Evolutionary conservation across 2,329 filamentous ascomycete species (phyloP).

Genomic region (Metarhizium album): DNA sequence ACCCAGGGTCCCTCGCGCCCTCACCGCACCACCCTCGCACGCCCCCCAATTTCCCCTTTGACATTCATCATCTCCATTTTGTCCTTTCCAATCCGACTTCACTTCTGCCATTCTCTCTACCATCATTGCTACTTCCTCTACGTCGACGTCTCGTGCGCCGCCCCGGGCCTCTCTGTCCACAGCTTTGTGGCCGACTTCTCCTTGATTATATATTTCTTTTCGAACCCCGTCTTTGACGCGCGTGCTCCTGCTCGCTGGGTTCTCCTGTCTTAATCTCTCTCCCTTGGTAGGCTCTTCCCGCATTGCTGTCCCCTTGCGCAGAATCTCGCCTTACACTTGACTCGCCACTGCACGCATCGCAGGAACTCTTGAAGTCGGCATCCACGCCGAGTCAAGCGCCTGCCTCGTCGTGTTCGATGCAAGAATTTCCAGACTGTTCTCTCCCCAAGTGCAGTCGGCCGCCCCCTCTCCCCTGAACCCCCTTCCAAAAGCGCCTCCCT

Average conservation of each 20-base stretch:
- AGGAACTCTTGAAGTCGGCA: background rate
- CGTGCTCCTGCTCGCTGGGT: slow-evolving; percentile 15
- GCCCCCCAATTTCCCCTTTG: slow-evolving; percentile 17
- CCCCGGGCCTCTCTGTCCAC: slow-evolving; percentile 8
- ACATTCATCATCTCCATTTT: slow-evolving; percentile 9
- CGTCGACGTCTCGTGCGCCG: slow-evolving; percentile 8
- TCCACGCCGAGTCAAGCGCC: background rate
- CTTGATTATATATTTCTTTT: slow-evolving; percentile 17
- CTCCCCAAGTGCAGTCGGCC: background rate
- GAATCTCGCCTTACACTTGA: background rate
- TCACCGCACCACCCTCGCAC: slow-evolving; percentile 3
- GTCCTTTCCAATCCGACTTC: slow-evolving; percentile 8
- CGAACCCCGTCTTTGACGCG: slow-evolving; percentile 19
- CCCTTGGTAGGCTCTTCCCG: slow-evolving; percentile 9
- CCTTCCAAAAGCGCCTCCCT: slow-evolving; percentile 14
- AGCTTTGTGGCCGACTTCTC: slow-evolving; percentile 14
- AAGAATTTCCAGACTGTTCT: background rate
- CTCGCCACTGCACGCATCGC: background rate
- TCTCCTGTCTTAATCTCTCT: slow-evolving; percentile 13
- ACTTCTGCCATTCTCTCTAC: slow-evolving; percentile 13
- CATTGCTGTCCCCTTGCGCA: background rate
- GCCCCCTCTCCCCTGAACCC: background rate
- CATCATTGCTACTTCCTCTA: slow-evolving; percentile 29
- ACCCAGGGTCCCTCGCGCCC: slow-evolving; percentile 7
- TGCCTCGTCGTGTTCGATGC: background rate